These are phyloP conservation scores for Carex littledalei DNA, from an alignment of 176 grass and related monocot species.

Conservation along the genomic window DNA sequence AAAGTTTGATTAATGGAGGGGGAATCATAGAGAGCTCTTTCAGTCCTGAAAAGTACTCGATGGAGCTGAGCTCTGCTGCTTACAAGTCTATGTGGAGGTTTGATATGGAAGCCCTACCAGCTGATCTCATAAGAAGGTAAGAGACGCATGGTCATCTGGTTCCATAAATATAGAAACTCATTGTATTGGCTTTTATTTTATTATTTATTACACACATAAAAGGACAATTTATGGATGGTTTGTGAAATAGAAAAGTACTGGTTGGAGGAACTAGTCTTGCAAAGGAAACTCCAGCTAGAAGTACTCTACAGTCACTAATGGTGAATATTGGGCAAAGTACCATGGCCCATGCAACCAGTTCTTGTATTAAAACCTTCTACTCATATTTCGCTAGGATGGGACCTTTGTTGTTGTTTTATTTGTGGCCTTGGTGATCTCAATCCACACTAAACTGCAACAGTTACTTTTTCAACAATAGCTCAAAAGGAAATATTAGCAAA, in stretches of 20 bases:
- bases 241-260: not conserved
- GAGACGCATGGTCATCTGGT: not conserved
- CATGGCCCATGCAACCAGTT: not conserved
- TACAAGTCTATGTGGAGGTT: conserved; percentile 68
- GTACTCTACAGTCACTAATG: not conserved
- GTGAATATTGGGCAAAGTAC: not conserved
- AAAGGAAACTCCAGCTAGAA: not conserved
- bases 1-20: conserved; percentile 53
- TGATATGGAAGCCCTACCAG: conserved; percentile 74
- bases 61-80: conserved; percentile 58
- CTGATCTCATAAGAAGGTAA: conserved; percentile 53
- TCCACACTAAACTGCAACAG: not conserved
- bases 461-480: not conserved
- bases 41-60: conserved; percentile 45
- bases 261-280: not conserved
- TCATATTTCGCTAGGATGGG: not conserved
- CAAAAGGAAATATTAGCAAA: not conserved
- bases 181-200: not conserved
- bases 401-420: not conserved
- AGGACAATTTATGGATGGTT: not conserved
- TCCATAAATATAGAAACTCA: not conserved
- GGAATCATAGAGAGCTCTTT: conserved; percentile 73
- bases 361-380: not conserved
- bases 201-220: not conserved
- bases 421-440: not conserved